Base-by-base conservation (phyloP, 352 stramenopile species). In the Phytophthora sansomeana region DNA sequence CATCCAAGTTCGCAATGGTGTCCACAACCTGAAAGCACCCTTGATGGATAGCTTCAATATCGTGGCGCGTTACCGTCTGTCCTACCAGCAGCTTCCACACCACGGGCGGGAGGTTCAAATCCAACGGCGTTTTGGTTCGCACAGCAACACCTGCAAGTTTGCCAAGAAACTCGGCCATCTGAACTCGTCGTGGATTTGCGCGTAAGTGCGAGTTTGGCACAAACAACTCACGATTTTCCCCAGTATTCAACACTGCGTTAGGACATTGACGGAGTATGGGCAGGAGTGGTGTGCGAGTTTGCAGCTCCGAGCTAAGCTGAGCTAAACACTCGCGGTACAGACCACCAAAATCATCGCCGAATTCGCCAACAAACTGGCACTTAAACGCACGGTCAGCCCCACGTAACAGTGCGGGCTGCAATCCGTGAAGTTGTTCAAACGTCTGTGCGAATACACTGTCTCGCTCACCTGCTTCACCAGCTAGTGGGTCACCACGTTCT, bases 121-220 rank as follows among this genome's bases (percentile, higher is more conserved):
- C 92, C 13, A 98, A 76, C 48, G 92, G 95, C 28, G 95, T 97
- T 78, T 98, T 97, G 17, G 91, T 97, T 38, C 96, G 91, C 32
- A 98, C 89, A 19, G 93, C 92, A 44, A 98, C 92, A 19, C 95
- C 96, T 58, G 98, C 97, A 16, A 98, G 78, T 62, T 98, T 98
- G 14, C 96, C 96, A 13, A 98, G 78, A 63, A 98, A 98, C 58
- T 97, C 87, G 36, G 95, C 93, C 93, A 98, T 98, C 21, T 90
- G 77, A 0, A 96, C 67, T 7, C 87, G 75, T 10, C 79, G 74
- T 16, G 76, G 58, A 46, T 88, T 75, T 16, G 59, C 67, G 28
- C 77, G 74, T 19, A 90, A 50, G 39, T 92, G 80, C 2, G 80
- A 75, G 43, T 94, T 95, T 1, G 87, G 87, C 6, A 96, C 83